Percentiles rank a stretch among this genome's conserved stretches.
Evolutionary conservation across 140 eudicot species (phyloP).

Genomic region (Anethum foeniculum): DNA sequence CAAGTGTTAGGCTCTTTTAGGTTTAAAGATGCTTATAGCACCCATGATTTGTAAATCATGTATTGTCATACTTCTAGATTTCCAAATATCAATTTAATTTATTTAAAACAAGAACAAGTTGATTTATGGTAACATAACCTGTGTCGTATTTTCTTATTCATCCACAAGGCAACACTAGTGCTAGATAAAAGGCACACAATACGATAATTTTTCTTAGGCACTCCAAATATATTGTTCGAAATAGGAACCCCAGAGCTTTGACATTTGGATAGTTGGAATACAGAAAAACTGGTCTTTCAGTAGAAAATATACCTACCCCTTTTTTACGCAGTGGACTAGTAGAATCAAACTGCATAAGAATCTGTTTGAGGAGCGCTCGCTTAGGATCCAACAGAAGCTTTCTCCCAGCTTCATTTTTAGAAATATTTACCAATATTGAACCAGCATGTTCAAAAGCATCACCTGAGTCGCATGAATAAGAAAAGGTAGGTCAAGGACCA

Average conservation of each 20-base stretch:
- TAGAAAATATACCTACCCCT: constrained; percentile 51
- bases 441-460: constrained; percentile 97
- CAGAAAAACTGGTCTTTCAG: background rate
- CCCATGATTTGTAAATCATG: background rate
- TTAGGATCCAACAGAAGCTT: constrained; percentile 67
- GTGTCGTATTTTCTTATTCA: background rate
- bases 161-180: background rate
- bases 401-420: constrained; percentile 73
- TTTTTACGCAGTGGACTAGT: constrained; percentile 64
- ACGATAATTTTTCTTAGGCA: background rate
- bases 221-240: background rate
- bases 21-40: background rate
- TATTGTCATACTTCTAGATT: background rate
- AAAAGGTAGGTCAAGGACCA: background rate
- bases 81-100: background rate
- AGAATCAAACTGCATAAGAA: constrained; percentile 82
- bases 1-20: background rate
- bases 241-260: background rate
- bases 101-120: background rate
- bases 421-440: constrained; percentile 79
- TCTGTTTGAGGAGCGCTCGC: constrained; percentile 82
- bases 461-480: constrained; percentile 20
- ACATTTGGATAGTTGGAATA: background rate
- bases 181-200: background rate
- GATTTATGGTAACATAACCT: background rate